phyloP scores from a whole-genome alignment of 768 basidiomycete species.

The Auriculariales sp. region DNA sequence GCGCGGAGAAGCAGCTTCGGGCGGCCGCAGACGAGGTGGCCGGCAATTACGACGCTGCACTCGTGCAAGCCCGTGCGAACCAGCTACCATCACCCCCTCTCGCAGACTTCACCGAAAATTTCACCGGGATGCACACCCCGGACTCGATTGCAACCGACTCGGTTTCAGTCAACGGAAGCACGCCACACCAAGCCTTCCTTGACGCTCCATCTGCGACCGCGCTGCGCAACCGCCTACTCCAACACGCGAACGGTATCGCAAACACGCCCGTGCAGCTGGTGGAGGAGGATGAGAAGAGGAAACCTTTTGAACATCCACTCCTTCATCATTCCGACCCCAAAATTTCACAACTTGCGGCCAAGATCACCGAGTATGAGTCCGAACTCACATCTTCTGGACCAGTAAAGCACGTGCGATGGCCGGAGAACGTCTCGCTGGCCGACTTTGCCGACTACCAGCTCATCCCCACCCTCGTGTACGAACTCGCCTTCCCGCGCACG shows the following conservation, averaged over 20 bases:
- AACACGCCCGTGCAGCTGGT: constrained; percentile 2
- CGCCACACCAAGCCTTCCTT: constrained; percentile 15
- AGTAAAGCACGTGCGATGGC: constrained; percentile 57
- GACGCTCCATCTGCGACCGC: constrained; percentile 36
- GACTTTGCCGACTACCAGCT: constrained; percentile 80
- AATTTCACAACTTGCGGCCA: constrained; percentile 56
- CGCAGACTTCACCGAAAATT: constrained; percentile 18
- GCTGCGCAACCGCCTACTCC: constrained; percentile 43
- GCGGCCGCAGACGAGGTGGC: constrained; percentile 35
- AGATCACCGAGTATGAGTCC: constrained; percentile 58
- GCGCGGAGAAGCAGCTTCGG: constrained; percentile 29
- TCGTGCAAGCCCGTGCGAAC: constrained; percentile 27
- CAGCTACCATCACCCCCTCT: background rate
- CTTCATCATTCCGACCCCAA: constrained; percentile 49
- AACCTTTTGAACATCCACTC: constrained; percentile 26
- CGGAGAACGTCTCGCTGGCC: constrained; percentile 65
- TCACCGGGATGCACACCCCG: constrained; percentile 17
- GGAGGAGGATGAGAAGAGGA: constrained; percentile 1
- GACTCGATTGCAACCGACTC: constrained; percentile 15
- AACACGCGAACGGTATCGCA: constrained; percentile 17
- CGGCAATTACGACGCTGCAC: constrained; percentile 51
- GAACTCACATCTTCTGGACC: constrained; percentile 68
- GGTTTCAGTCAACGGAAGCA: constrained; percentile 15
- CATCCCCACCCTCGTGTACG: constrained; percentile 88
- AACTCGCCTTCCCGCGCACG: constrained; percentile 90